phyloP scores from a whole-genome alignment of 1,139 yeast genomes.

The Lodderomyces parapsilosis region DNA sequence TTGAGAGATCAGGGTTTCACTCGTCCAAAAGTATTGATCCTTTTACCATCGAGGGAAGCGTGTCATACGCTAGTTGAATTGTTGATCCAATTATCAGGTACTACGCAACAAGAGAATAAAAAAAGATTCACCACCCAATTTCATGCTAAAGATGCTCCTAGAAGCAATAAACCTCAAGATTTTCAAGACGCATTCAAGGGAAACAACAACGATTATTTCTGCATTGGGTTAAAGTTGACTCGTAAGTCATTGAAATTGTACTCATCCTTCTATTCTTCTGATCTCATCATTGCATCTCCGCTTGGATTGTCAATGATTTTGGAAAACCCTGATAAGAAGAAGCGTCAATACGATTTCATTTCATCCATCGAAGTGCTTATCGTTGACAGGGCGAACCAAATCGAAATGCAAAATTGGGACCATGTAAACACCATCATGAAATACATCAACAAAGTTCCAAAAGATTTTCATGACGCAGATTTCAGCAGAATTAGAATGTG shows the following conservation, averaged over 20 bases:
- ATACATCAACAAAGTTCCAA: slow-evolving; percentile 74
- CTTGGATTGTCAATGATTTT: slow-evolving; percentile 82
- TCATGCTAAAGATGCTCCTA: slow-evolving; percentile 52
- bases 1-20: slow-evolving; percentile 93
- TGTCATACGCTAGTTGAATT: slow-evolving; percentile 70
- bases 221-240: slow-evolving; percentile 85
- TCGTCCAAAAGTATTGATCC: slow-evolving; percentile 80
- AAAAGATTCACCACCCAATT: slow-evolving; percentile 75
- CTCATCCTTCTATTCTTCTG: slow-evolving; percentile 82
- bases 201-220: slow-evolving; percentile 87
- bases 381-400: slow-evolving; percentile 80
- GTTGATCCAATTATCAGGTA: slow-evolving; percentile 61
- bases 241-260: slow-evolving; percentile 82
- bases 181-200: slow-evolving; percentile 82
- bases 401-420: slow-evolving; percentile 93
- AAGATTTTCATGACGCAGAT: slow-evolving; percentile 78
- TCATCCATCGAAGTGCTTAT: slow-evolving; percentile 83
- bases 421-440: slow-evolving; percentile 73
- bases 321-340: slow-evolving; percentile 60
- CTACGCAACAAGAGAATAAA: slow-evolving; percentile 76
- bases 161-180: slow-evolving; percentile 73
- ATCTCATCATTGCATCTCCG: slow-evolving; percentile 88
- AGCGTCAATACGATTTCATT: slow-evolving; percentile 67
- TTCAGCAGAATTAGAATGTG: slow-evolving; percentile 90
- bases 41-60: slow-evolving; percentile 81